phyloP scores from a whole-genome alignment of 1,284 basidiomycete genomes.

The Peniophora sp. region DNA sequence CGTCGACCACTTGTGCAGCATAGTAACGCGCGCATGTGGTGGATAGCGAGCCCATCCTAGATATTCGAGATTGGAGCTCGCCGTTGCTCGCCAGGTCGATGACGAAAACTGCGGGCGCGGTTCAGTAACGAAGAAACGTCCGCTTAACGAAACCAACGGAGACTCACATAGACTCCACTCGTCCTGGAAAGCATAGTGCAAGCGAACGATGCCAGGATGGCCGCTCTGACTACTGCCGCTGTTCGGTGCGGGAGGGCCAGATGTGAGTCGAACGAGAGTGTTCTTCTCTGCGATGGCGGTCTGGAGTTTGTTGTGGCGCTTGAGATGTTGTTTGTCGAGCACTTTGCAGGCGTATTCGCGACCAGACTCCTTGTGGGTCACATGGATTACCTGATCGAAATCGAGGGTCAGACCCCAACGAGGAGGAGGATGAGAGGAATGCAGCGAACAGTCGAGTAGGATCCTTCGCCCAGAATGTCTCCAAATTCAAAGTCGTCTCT shows the following conservation, averaged over 20 bases:
- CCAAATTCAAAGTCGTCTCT: conserved; percentile 63
- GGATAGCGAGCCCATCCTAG: conserved; percentile 77
- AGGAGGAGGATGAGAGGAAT: conserved; percentile 8
- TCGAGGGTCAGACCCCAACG: conserved; percentile 2
- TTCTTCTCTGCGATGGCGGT: conserved; percentile 63
- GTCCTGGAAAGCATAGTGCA: conserved; percentile 84
- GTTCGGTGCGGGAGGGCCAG: conserved; percentile 23
- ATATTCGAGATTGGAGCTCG: conserved; percentile 78
- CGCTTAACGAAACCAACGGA: conserved; percentile 9
- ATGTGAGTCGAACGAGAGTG: conserved; percentile 51
- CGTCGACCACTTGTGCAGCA: conserved; percentile 82
- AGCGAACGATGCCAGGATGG: conserved; percentile 77
- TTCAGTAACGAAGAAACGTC: conserved; percentile 6
- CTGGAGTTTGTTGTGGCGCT: conserved; percentile 56
- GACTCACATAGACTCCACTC: conserved; percentile 74
- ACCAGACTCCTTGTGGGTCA: conserved; percentile 45
- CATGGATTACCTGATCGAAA: conserved; percentile 51
- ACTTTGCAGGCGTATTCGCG: conserved; percentile 72
- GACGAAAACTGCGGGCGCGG: conserved; percentile 65
- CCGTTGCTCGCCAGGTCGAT: conserved; percentile 87
- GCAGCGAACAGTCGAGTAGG: conserved; percentile 64
- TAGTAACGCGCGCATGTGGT: conserved; percentile 73
- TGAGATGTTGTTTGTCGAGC: conserved; percentile 68
- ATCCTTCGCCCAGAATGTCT: conserved; percentile 67
- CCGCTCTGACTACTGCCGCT: background rate